Evolutionary conservation across 1,284 basidiomycete species (phyloP).

Genomic region (Ganoderma lucidum): DNA sequence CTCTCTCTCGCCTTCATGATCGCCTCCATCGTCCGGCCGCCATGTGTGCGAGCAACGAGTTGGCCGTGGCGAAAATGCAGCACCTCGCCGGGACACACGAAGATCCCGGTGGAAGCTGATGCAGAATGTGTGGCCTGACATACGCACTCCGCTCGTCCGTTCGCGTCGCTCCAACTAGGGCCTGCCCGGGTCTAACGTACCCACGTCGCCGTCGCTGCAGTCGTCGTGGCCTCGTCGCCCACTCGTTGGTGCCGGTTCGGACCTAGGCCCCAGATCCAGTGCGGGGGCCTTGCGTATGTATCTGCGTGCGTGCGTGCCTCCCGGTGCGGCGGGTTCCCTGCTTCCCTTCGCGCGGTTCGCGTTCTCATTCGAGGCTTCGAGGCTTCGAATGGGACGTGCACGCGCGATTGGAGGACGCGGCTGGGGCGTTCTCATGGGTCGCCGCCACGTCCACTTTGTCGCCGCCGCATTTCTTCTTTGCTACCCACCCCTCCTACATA

Average conservation of each 20-base stretch:
- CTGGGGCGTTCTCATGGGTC: conserved; percentile 24
- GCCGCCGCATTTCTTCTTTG: conserved; percentile 14
- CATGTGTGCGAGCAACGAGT: background rate
- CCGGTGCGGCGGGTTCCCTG: conserved; percentile 8
- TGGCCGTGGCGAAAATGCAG: background rate
- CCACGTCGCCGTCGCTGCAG: background rate
- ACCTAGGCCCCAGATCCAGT: conserved; percentile 7
- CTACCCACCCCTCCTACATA: conserved; percentile 4
- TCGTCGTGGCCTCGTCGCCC: background rate
- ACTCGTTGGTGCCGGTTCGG: background rate
- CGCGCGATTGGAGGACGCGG: conserved; percentile 22
- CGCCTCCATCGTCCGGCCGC: background rate
- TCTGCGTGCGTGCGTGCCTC: conserved; percentile 6
- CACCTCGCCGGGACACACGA: background rate
- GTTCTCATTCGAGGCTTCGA: conserved; percentile 10
- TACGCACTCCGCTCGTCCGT: conserved; percentile 5
- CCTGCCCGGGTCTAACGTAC: background rate
- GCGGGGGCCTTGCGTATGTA: background rate
- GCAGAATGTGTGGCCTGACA: conserved; percentile 1
- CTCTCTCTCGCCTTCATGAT: background rate
- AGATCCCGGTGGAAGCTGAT: background rate
- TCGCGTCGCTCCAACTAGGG: conserved; percentile 1
- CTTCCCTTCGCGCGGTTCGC: conserved; percentile 7
- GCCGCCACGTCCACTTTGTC: conserved; percentile 31
- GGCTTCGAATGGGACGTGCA: conserved; percentile 6